Evolutionary conservation across 2,329 filamentous ascomycete species (phyloP).

Genomic region (Tolypocladium amazonense): DNA sequence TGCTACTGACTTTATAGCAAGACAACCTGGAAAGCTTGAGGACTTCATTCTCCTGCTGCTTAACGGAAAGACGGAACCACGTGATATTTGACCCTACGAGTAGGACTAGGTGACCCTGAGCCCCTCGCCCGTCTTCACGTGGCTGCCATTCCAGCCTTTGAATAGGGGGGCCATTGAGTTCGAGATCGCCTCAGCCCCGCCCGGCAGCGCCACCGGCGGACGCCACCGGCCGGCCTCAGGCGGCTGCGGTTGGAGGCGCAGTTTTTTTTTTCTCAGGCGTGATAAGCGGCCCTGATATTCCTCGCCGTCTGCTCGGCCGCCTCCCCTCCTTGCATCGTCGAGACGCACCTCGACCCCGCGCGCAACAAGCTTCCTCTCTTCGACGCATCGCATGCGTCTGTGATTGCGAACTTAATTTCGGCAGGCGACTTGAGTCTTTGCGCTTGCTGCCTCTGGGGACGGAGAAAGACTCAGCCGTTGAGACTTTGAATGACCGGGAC

Average conservation of each 20-base stretch:
- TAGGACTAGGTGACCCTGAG: no score
- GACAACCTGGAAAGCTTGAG: no score
- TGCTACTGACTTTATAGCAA: no score
- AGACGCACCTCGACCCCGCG: neutral
- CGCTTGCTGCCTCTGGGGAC: slow-evolving; percentile 44
- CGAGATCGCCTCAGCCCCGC: neutral
- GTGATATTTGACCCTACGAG: no score
- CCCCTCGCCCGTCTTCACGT: neutral
- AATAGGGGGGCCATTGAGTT: neutral
- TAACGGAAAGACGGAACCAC: no score
- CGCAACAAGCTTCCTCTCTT: no score
- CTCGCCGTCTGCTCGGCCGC: no score
- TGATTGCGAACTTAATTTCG: slow-evolving; percentile 20
- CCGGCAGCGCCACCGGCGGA: neutral
- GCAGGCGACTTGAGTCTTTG: slow-evolving; percentile 60
- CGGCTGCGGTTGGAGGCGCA: no score
- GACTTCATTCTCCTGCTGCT: no score
- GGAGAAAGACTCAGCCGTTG: slow-evolving; percentile 45
- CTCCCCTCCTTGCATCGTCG: neutral
- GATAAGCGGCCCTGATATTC: neutral
- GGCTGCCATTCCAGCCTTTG: neutral
- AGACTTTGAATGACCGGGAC: neutral
- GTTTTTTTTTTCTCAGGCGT: neutral
- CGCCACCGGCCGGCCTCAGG: no score
- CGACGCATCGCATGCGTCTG: slow-evolving; percentile 27